A percentile compares a stretch with the other conserved stretches of the same genome.
These are phyloP conservation scores for Sporobolus alterniflorus DNA, from an alignment of 202 grass and related monocot species.

Conservation along the genomic window DNA sequence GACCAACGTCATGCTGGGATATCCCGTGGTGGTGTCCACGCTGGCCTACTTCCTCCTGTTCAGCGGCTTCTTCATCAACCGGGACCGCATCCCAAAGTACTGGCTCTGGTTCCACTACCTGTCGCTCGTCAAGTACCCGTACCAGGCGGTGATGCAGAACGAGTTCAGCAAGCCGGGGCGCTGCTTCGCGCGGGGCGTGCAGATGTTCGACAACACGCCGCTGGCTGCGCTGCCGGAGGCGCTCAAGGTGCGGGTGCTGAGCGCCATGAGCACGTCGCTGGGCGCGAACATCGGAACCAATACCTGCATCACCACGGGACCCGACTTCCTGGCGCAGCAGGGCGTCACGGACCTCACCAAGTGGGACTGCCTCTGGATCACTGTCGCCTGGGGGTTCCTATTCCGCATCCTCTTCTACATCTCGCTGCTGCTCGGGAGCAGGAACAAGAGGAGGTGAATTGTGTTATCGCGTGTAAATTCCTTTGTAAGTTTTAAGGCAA, in stretches of 20 bases:
- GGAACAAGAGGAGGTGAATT: slow-evolving; percentile 81
- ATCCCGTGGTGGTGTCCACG: slow-evolving; percentile 81
- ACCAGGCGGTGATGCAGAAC: slow-evolving; percentile 94
- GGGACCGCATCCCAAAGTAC: slow-evolving; percentile 78
- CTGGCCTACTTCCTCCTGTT: slow-evolving; percentile 98
- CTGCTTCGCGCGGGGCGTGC: slow-evolving; percentile 85
- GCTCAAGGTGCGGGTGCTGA: slow-evolving; percentile 74
- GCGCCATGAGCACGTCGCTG: slow-evolving; percentile 68
- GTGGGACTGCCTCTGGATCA: slow-evolving; percentile 97
- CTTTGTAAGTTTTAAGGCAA: slow-evolving; percentile 31
- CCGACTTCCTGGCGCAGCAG: slow-evolving; percentile 70
- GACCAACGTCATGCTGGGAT: slow-evolving; percentile 79
- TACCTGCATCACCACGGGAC: slow-evolving; percentile 88
- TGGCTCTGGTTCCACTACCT: slow-evolving; percentile 99
- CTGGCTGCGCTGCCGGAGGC: slow-evolving; percentile 49
- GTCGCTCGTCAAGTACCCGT: slow-evolving; percentile 96
- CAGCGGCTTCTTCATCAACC: slow-evolving; percentile 98
- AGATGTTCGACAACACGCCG: slow-evolving; percentile 99
- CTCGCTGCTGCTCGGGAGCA: slow-evolving; percentile 79
- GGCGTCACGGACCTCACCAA: slow-evolving; percentile 81
- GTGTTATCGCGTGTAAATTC: slow-evolving; percentile 39
- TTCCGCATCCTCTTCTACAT: slow-evolving; percentile 94
- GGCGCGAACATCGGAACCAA: slow-evolving; percentile 59
- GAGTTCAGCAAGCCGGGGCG: slow-evolving; percentile 72
- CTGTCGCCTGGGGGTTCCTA: slow-evolving; percentile 80